Evolutionary conservation across 2,329 filamentous ascomycete species (phyloP).

Genomic region (Cryphonectria naterciae): DNA sequence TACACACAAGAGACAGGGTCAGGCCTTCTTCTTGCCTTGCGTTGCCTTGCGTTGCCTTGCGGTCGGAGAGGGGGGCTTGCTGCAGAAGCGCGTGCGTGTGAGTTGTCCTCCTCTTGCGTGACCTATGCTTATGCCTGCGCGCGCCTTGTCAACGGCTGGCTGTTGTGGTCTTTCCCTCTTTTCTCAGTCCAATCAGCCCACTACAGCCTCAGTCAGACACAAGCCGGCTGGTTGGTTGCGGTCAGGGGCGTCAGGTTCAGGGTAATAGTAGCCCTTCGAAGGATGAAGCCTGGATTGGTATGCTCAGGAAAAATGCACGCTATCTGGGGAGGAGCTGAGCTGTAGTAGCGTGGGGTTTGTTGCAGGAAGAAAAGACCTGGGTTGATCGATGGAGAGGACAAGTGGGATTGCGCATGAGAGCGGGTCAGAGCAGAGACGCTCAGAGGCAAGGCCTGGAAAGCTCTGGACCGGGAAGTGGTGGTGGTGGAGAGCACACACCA

Average conservation of each 20-base stretch:
- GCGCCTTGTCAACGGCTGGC: conserved; percentile 3
- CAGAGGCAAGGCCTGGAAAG: conserved; percentile 3
- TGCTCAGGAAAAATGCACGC: conserved; percentile 18
- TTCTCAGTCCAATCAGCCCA: background rate
- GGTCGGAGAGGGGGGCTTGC: conserved; percentile 1
- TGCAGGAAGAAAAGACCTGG: conserved; percentile 39
- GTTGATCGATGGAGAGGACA: conserved; percentile 34
- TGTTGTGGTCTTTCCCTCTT: background rate
- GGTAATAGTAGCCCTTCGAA: conserved; percentile 3
- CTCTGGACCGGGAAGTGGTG: conserved; percentile 1
- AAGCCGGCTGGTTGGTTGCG: background rate
- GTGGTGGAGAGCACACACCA: too few species aligned
- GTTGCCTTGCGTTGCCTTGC: conserved; percentile 20
- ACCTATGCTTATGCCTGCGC: background rate
- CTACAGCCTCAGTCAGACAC: background rate
- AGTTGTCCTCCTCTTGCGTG: conserved; percentile 31
- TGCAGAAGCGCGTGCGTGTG: conserved; percentile 31
- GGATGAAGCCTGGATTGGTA: conserved; percentile 12
- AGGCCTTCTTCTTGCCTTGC: conserved; percentile 17
- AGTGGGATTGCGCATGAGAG: conserved; percentile 26
- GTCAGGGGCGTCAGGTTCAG: background rate
- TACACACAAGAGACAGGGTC: conserved; percentile 14
- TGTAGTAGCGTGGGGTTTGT: conserved; percentile 44
- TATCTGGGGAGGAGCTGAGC: conserved; percentile 31
- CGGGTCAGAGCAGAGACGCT: background rate